Evolutionary conservation across 179 eudicot genomes (phyloP).

Genomic region (Silene noctiflora): DNA sequence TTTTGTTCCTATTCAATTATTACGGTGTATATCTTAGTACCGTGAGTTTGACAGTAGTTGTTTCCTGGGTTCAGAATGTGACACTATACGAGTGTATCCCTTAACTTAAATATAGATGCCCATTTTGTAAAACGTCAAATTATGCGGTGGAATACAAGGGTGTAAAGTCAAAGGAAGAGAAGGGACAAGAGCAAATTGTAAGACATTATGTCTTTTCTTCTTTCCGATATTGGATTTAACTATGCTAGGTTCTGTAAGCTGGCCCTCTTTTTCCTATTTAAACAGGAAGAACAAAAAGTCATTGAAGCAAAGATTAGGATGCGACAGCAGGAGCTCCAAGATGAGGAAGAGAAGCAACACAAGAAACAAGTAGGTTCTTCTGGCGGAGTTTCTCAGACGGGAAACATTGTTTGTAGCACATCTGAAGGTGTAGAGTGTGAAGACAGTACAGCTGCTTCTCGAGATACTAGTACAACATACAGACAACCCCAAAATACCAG

Average conservation of each 20-base stretch:
- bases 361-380: constrained; percentile 52
- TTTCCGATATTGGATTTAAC: background rate
- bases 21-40: background rate
- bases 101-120: constrained; percentile 77
- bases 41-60: background rate
- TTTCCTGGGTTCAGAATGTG: background rate
- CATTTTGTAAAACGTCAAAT: constrained; percentile 88
- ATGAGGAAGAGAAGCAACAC: constrained; percentile 67
- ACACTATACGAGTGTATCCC: constrained; percentile 16
- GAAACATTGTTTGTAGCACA: constrained; percentile 45
- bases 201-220: constrained; percentile 26
- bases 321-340: constrained; percentile 79
- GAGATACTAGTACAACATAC: constrained; percentile 35
- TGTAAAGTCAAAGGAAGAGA: constrained; percentile 88
- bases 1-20: constrained; percentile 1
- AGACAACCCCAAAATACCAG: constrained; percentile 51
- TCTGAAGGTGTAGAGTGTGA: constrained; percentile 56
- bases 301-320: constrained; percentile 99
- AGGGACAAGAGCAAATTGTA: constrained; percentile 91
- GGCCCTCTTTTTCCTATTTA: constrained; percentile 12
- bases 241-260: background rate
- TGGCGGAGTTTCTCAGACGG: constrained; percentile 37
- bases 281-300: constrained; percentile 94
- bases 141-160: constrained; percentile 99
- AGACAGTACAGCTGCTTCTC: constrained; percentile 40